phyloP scores from a whole-genome alignment of 176 grass and related monocot species.

The Oryza officinalis region DNA sequence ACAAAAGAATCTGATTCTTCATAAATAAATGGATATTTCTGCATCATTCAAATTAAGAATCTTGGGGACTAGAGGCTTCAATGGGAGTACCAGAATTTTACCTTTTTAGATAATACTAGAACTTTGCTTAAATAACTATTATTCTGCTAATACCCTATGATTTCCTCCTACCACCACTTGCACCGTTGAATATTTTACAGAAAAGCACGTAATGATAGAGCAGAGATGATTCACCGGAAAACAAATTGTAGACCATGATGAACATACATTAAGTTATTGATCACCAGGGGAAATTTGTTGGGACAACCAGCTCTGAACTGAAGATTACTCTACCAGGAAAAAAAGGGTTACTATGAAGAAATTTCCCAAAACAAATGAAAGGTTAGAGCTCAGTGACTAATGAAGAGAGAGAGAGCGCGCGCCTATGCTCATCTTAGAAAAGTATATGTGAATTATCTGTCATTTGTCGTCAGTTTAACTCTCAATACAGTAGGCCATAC shows the following conservation, averaged over 20 bases:
- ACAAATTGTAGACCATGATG: constrained; percentile 13
- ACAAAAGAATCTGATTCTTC: constrained; percentile 44
- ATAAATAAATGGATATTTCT: background rate
- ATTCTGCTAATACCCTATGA: background rate
- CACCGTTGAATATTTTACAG: constrained; percentile 32
- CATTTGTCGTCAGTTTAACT: too few relatives aligned
- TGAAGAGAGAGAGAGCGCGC: too few relatives aligned
- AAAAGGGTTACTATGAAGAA: background rate
- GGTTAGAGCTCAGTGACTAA: too few relatives aligned
- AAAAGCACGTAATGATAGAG: background rate
- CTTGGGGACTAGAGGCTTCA: constrained; percentile 29
- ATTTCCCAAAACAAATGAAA: too few relatives aligned
- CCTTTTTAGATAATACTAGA: background rate
- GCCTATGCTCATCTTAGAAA: background rate
- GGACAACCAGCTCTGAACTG: background rate
- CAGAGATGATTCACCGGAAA: background rate
- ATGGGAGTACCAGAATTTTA: background rate
- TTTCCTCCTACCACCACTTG: constrained; percentile 17
- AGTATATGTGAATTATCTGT: background rate
- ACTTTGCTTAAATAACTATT: constrained; percentile 1
- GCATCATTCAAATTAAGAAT: constrained; percentile 41
- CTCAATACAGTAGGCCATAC: too few relatives aligned
- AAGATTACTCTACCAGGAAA: background rate
- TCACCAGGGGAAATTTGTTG: constrained; percentile 4
- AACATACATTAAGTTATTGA: background rate